phyloP scores from a whole-genome alignment of 169 alveolate species.

The Hepatocystis sp. region DNA sequence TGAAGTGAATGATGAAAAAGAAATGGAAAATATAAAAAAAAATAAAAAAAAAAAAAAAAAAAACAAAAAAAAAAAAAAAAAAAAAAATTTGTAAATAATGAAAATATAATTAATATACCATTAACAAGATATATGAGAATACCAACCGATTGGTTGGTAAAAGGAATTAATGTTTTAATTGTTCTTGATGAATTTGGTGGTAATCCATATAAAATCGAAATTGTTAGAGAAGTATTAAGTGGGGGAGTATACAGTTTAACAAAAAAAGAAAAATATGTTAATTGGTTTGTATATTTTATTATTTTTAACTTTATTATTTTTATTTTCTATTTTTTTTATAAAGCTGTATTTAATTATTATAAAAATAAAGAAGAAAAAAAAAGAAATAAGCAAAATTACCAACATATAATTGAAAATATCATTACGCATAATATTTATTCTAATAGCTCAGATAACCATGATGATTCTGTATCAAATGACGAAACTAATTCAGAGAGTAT shows the following conservation, averaged over 20 bases:
- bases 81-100: conserved; percentile 43
- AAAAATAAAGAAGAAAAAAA: conserved; percentile 55
- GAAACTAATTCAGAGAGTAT: conserved; percentile 53
- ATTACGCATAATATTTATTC: conserved; percentile 68
- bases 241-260: conserved; percentile 73
- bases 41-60: conserved; percentile 45
- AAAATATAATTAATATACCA: conserved; percentile 63
- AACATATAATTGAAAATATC: conserved; percentile 60
- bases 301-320: conserved; percentile 55
- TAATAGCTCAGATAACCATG: conserved; percentile 63
- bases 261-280: conserved; percentile 64
- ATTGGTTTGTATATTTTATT: conserved; percentile 51
- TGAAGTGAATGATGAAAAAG: conserved; percentile 54
- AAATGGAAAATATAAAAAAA: conserved; percentile 34
- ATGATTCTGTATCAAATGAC: conserved; percentile 18
- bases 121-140: conserved; percentile 74
- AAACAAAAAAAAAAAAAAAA: conserved; percentile 57
- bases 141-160: conserved; percentile 75
- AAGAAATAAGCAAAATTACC: conserved; percentile 73
- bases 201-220: conserved; percentile 59
- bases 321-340: conserved; percentile 47
- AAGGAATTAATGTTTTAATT: conserved; percentile 48
- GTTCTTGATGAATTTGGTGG: conserved; percentile 75
- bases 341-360: conserved; percentile 58
- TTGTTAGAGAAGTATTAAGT: conserved; percentile 54